Evolutionary conservation across 495 filamentous ascomycete genomes (phyloP), one percentile per base, ranked within the genome.

Genomic region (Penicillium alfredii): DNA sequence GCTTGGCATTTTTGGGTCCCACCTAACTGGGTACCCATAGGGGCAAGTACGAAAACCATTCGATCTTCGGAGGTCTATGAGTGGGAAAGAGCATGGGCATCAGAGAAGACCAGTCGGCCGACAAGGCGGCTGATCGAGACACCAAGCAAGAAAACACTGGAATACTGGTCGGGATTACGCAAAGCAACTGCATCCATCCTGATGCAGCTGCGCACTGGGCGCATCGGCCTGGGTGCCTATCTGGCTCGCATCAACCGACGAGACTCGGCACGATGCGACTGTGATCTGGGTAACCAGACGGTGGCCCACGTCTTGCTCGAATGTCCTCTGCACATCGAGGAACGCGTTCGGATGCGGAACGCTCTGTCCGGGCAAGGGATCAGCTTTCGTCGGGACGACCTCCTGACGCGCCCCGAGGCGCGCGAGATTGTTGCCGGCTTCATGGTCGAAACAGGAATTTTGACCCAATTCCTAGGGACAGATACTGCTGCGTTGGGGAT

Each of bases 121-220:
- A 54, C 42, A 4, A 43, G 18, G n/a, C 12, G 33, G 3, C 13
- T 54, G 10, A 31, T 46, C 16, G 31, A 40, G 24, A 8, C 27
- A 18, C 35, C 31, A 3, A 30, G 6, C 4, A 24, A 22, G 13
- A 19, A 27, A 12, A 37, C 19, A 10, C 19, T 50, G 14, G 19
- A 37, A 21, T 36, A 49, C 14, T 44, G 24, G 29, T 30, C 19
- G 8, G 37, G 23, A 8, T 17, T 54, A 6, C 31, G 26, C 1
- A 42, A 44, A 20, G 51, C 48, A 24, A 52, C 56, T 14, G 48
- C 44, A 13, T 57, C 53, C 0, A 34, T 52, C 6, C 36, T 56
- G 16, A 54, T 51, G 17, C 38, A 62, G 34, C 38, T 62, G 10
- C 49, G 50, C 10, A 55, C 47, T 8, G 47, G 41, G 29, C 54